phyloP scores from a whole-genome alignment of 306 rosid genomes.

The Dicorynia guianensis region DNA sequence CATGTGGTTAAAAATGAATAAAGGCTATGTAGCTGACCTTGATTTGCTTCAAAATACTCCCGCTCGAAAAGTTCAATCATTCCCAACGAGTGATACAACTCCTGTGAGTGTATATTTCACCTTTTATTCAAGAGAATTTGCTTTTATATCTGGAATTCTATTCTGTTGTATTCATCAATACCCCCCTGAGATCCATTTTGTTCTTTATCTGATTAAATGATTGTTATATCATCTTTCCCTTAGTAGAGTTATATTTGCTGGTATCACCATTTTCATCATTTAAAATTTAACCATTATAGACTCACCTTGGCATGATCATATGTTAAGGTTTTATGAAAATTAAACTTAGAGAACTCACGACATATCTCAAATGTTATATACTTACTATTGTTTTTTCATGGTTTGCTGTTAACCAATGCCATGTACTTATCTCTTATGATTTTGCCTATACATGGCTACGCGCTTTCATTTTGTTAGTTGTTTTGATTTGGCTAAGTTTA shows the following conservation, averaged over 20 bases:
- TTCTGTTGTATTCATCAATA: conserved; percentile 5
- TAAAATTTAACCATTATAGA: conserved; percentile 12
- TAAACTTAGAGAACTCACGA: conserved; percentile 23
- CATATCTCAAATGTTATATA: conserved; percentile 1
- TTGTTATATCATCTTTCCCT: conserved; percentile 18
- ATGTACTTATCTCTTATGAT: background rate
- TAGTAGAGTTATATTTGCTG: conserved; percentile 24
- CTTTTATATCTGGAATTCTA: conserved; percentile 34
- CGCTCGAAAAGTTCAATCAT: conserved; percentile 69
- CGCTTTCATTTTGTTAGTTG: conserved; percentile 20
- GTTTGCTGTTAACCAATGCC: conserved; percentile 24
- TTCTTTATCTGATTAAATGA: conserved; percentile 10
- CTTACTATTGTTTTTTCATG: conserved; percentile 6
- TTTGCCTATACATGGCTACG: background rate
- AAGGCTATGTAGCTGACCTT: conserved; percentile 81
- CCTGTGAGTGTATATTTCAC: conserved; percentile 60
- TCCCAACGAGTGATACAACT: conserved; percentile 63
- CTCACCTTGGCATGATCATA: conserved; percentile 8
- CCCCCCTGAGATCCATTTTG: conserved; percentile 6
- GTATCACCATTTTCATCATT: conserved; percentile 4
- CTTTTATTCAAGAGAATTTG: conserved; percentile 18
- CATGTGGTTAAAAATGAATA: conserved; percentile 91
- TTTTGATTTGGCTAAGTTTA: conserved; percentile 41
- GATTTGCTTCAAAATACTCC: conserved; percentile 88
- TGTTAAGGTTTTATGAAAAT: conserved; percentile 1